Base-by-base conservation (phyloP, 192 early-diverging fungal genomes). In the Spizellomyces punctatus region DNA sequence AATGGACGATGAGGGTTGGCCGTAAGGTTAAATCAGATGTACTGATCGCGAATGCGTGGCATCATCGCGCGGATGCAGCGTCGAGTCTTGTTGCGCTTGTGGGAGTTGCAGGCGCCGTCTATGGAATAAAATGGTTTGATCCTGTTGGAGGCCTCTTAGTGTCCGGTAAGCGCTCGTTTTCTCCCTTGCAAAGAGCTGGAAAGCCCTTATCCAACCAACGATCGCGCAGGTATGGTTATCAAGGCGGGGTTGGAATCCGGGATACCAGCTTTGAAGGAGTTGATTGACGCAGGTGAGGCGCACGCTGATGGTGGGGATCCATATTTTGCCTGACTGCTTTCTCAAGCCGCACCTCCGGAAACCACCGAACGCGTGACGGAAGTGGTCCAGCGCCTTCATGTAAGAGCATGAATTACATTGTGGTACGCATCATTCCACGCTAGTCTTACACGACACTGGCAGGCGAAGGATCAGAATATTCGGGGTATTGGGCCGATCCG, bases 31-130 rank as follows among this genome's bases (percentile, higher is more conserved):
- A 89, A 43, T 89, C 87, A 21, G 81, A 89, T 52, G 92, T 95
- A 1, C 78, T 95, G 36, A 72, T 92, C 6, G 93, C 93, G 16
- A 94, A 94, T 77, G 93, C 93, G 59, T 94, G 90, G 90, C 93
- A 95, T 62, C 93, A 95, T 68, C 90, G 93, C 42, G 86, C 86
- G 52, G 93, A 95, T 75, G 89, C 90, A 6, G 76, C 82, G 76
- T 88, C 88, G 17, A 90, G 89, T 52, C 48, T 91, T 27, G 89
- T 95, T 22, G 90, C 91, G 0, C 76, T 92, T 3, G 89, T 70
- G 45, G 91, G 91, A 6, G 91, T 95, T 44, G 88, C 78, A 10
- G 93, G 93, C 2, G 88, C 88, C 19, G 87, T 88, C 60, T 67
- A 87, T 64, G 93, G 93, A 10, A 74, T 89, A 14, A 85, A 87